Evolutionary conservation across 2,329 filamentous ascomycete genomes (phyloP), one percentile per base, ranked within the genome.

Genomic region (Trichoderma hamatum): DNA sequence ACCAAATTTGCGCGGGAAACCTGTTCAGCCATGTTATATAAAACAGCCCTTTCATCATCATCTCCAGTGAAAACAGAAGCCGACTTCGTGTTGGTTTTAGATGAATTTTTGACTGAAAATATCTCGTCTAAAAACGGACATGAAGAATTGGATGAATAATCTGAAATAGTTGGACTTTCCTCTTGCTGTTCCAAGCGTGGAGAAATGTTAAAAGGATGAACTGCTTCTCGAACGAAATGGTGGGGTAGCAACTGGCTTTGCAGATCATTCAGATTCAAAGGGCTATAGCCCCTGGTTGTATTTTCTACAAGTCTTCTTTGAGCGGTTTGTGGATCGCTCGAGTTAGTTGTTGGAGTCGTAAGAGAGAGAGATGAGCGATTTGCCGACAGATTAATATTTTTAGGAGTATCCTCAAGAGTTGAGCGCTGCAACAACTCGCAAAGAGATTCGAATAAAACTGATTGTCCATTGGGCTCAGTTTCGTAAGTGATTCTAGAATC

Each of bases 41-140:
- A 49, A 49, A 49, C n/a, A 11, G 10, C n/a, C 10, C 2, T 11
- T 5, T 21, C 9, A 1, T 16, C 21, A 16, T 36, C 55, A 0
- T n/a, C 5, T 2, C 21, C 5, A n/a, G 11, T 11, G 5, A 10
- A 1, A 1, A 14, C 10, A 5, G 5, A 14, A 7, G 3, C 5
- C n/a, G 55, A 39, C 3, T 28, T 34, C 14, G 34, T 26, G 13
- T 19, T 16, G 2, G 13, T 26, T 9, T 34, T 26, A 21, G 34
- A 21, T 26, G 14, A 39, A 7, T 19, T 59, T 19, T 59, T 28
- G 32, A 5, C 21, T 1, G 55, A 59, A 26, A 28, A 59, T 7
- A 59, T 13, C 3, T 59, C 34, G 2, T n/a, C 55, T 7, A 9
- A 26, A 14, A 13, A 3, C 11, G 7, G 2, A 19, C 21, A 59